Conservation (phyloP, 345 rosid genomes). For the Lepidium africanum region DNA sequence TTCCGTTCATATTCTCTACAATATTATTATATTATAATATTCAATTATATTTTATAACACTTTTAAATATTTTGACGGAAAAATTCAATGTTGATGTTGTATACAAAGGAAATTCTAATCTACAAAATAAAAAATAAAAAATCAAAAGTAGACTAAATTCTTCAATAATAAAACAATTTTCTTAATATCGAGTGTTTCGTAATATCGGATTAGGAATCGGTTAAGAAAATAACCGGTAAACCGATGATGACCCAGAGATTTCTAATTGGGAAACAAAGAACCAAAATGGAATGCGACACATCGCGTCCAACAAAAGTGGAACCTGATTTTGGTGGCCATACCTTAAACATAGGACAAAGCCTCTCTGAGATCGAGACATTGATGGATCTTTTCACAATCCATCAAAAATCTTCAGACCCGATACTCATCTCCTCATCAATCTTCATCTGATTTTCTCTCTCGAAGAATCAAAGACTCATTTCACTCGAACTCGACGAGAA, state of each 20-base stretch:
- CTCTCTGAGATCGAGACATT: constrained; percentile 21
- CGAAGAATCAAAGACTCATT: neutral
- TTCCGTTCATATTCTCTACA: too few species aligned
- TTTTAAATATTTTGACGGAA: too few species aligned
- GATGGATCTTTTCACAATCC: neutral
- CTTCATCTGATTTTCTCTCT: neutral
- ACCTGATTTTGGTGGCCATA: constrained; percentile 16
- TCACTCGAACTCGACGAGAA: neutral
- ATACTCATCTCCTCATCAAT: neutral
- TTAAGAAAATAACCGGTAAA: neutral
- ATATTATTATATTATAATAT: too few species aligned
- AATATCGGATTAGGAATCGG: neutral
- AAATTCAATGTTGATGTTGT: too few species aligned
- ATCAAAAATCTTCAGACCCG: neutral
- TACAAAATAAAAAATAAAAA: too few species aligned
- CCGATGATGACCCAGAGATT: neutral
- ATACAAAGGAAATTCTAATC: too few species aligned
- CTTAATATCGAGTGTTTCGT: too few species aligned
- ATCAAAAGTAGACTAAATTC: too few species aligned
- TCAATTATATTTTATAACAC: too few species aligned
- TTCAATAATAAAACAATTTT: too few species aligned
- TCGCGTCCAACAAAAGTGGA: constrained; percentile 16
- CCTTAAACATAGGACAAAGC: constrained; percentile 16
- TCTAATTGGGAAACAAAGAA: neutral
- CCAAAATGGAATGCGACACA: neutral